phyloP scores from a whole-genome alignment of 305 asterid species.

The Salvia sclarea region DNA sequence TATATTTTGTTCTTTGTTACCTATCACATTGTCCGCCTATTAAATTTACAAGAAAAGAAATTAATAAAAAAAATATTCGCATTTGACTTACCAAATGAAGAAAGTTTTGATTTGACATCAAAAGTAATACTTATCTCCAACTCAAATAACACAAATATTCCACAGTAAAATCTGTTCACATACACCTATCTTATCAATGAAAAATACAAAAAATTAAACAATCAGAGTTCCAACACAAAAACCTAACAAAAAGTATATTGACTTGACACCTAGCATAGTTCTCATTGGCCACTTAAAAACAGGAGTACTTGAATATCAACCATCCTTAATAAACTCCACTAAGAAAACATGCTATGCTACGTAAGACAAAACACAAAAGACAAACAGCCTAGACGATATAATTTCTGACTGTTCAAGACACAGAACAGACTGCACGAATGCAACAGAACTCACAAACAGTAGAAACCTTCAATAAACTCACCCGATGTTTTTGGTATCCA shows the following conservation, averaged over 20 bases:
- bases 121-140: not conserved
- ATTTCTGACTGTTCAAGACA: not conserved
- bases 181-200: not conserved
- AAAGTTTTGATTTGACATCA: not conserved
- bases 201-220: not conserved
- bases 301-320: not conserved
- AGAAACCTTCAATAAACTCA: slow-evolving; percentile 40
- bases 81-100: not conserved
- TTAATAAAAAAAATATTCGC: not conserved
- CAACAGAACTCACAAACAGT: not conserved
- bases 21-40: not conserved
- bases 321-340: not conserved
- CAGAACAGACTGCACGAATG: not conserved
- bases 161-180: not conserved
- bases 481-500: slow-evolving; percentile 74
- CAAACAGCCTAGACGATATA: too few species aligned
- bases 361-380: not conserved
- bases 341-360: not conserved
- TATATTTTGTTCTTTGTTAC: not conserved
- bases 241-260: not conserved
- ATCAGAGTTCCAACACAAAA: not conserved
- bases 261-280: not conserved
- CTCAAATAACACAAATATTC: not conserved
- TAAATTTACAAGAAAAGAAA: not conserved
- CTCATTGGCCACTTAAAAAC: not conserved